Evolutionary conservation across 2,329 filamentous ascomycete genomes (phyloP), one percentile per base, ranked within the genome.

Genomic region (Pseudohalonectria lignicola): DNA sequence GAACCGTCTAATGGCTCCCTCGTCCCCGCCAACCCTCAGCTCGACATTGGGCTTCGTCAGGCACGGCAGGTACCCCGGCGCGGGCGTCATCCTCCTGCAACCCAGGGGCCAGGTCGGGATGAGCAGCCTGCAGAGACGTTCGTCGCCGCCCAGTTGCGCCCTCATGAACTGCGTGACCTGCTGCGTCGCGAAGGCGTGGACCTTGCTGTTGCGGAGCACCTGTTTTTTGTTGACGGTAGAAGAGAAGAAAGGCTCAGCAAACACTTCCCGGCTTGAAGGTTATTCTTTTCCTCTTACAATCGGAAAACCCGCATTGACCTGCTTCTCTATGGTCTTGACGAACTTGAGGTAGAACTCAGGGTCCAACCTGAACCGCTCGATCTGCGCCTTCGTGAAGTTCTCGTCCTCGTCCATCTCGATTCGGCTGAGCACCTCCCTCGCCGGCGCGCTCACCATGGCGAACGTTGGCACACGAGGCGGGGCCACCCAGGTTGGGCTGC

Each of bases 71-170:
- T 74, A 74, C 0, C 62, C 58, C 2, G 66, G 62, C 0, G 64
- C 69, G 0, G 68, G 71, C 1, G 68, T 74, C 47, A 71, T 60
- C 31, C 68, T 56, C 40, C 64, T 59, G 44, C 62, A 68, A 0
- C 68, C 68, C 0, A 72, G 53, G 1, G 66, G 60, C 18, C 61
- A 71, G 16, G 61, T 52, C 0, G 71, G 71, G 31, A 74, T 71
- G 12, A 76, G 50, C 17, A 62, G 59, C 39, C 66, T 58, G 53
- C 67, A 68, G 9, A 76, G 67, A 37, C 53, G 52, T 43, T 67
- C 57, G 45, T 76, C 62, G 4, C 64, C 59, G n/a, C 59, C 58
- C 8, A 73, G 59, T 45, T 61, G 58, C 13, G 57, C 51, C 6
- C 52, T 62, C 69, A 73, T 73, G 47, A 66, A 71, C 41, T 66